Conservation (phyloP, 495 filamentous ascomycete genomes). For the Penicillium paradoxum region DNA sequence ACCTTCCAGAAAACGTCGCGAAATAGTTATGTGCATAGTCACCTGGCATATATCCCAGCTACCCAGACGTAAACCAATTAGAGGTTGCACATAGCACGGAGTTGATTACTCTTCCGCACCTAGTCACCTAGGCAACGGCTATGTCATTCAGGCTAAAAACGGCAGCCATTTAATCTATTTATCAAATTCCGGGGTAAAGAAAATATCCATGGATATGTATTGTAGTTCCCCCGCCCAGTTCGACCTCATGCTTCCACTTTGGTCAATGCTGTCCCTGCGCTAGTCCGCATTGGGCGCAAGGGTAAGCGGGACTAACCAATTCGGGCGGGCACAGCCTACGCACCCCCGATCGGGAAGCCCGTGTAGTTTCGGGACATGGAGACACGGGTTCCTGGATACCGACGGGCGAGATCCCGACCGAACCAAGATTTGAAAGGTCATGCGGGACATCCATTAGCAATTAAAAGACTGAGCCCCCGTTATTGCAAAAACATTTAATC, state of each 20-base stretch:
- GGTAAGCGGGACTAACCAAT: background rate
- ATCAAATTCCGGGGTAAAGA: no score
- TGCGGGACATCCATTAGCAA: background rate
- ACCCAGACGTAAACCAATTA: no score
- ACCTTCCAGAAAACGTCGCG: no score
- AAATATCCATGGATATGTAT: no score
- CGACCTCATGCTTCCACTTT: background rate
- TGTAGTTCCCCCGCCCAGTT: background rate
- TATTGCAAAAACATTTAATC: background rate
- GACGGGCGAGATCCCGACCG: background rate
- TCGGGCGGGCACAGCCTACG: conserved; percentile 1
- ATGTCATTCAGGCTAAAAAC: no score
- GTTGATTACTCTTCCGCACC: no score
- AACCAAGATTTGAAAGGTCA: background rate
- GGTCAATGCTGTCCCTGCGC: background rate
- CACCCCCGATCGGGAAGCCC: background rate
- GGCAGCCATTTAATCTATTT: no score
- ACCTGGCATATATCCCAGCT: no score
- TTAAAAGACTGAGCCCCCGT: background rate
- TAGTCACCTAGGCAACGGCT: no score
- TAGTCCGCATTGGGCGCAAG: background rate
- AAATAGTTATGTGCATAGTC: no score
- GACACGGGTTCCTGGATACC: background rate
- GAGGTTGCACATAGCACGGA: no score
- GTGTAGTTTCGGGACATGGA: background rate